phyloP scores from a whole-genome alignment of 2,329 filamentous ascomycete species.

The Epichloe festucae region DNA sequence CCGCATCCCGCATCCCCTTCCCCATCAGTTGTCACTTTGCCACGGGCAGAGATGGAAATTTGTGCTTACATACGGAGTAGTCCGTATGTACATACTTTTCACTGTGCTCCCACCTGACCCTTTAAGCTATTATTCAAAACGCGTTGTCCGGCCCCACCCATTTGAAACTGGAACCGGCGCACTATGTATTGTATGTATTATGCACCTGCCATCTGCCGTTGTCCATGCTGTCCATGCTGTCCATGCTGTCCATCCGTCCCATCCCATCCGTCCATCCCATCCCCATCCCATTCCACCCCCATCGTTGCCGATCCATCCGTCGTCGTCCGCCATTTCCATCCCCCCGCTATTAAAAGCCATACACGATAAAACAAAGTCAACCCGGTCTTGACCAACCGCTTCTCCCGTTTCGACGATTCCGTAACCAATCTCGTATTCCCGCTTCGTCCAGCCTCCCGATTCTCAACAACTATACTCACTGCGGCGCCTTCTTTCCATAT shows the following conservation, averaged over 20 bases:
- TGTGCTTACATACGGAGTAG: no score
- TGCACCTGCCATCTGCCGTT: no score
- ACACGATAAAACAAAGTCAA: no score
- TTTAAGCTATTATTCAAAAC: no score
- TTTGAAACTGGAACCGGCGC: slow-evolving; percentile 1
- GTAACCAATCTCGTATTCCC: background rate
- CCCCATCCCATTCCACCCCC: background rate
- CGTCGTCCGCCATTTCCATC: background rate
- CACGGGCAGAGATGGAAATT: no score
- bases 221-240: no score
- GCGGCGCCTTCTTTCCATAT: background rate
- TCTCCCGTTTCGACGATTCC: background rate
- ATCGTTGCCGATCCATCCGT: background rate
- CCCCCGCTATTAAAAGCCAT: background rate
- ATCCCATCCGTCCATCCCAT: background rate
- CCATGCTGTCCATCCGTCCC: background rate
- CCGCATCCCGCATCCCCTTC: no score
- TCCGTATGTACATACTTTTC: no score
- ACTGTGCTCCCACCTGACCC: no score
- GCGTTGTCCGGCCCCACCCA: background rate
- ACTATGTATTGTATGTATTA: no score
- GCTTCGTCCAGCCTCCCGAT: background rate
- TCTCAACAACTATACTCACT: background rate
- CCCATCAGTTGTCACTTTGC: no score
- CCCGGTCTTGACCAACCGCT: no score